Conservation (phyloP, 192 early-diverging fungal species). For the Umbelopsis vinacea region DNA sequence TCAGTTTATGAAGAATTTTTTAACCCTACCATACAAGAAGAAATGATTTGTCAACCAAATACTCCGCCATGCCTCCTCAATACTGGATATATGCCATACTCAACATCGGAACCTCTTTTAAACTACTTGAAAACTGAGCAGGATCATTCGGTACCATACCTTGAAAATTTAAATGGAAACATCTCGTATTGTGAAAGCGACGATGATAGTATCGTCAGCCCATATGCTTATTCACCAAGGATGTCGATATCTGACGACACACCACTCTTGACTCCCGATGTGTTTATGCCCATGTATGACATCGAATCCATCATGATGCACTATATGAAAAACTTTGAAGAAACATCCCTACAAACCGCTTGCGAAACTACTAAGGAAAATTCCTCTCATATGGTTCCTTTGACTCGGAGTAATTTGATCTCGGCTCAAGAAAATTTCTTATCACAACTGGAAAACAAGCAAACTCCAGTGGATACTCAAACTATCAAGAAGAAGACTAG, state of each 20-base stretch:
- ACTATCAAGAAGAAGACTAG: conserved; percentile 1
- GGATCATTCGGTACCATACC: neutral
- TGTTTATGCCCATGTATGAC: conserved; percentile 11
- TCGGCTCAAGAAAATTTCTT: conserved; percentile 15
- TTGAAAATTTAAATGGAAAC: conserved; percentile 10
- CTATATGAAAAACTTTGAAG: neutral
- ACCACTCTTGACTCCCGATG: neutral
- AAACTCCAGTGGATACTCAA: conserved; percentile 1
- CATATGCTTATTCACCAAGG: conserved; percentile 5
- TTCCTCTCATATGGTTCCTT: neutral
- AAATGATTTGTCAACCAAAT: neutral
- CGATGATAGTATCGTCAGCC: conserved; percentile 15
- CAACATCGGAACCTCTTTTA: conserved; percentile 3
- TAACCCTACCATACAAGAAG: neutral
- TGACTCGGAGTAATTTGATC: conserved; percentile 20
- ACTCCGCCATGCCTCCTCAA: neutral
- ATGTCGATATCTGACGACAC: conserved; percentile 9
- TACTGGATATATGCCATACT: conserved; percentile 15
- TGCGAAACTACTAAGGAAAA: neutral
- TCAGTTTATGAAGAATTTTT: neutral
- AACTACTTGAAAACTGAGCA: neutral
- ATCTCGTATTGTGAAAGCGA: conserved; percentile 13
- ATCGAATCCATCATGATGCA: neutral
- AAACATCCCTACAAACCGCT: neutral
- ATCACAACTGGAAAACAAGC: neutral